Evolutionary conservation across 495 filamentous ascomycete species (phyloP), one percentile per base, ranked within the genome.

Genomic region (Staphylotrichum longicolle): DNA sequence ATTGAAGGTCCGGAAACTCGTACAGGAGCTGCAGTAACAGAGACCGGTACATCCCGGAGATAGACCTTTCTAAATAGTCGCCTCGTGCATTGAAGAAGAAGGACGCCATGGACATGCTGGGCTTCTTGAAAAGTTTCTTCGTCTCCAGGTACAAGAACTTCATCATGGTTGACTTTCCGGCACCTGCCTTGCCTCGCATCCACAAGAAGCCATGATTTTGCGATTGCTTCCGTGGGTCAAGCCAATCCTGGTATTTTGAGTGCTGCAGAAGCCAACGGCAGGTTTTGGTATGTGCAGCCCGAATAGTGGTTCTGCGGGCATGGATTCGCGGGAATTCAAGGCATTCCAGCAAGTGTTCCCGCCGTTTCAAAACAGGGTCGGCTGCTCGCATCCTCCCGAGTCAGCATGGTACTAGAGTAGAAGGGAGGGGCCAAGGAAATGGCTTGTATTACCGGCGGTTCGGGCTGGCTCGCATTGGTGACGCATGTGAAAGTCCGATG

Each of bases 101-200:
- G 33, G 66, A 66, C 14, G 52, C 41, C 5, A 63, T 54, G 48
- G 54, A 10, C 20, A 44, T 34, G 30, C 41, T 32, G 54, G 4
- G 7, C 1, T 46, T 59, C 54, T 51, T 56, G 46, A 14, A 30
- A 14, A 41, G 8, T 50, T 61, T 58, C 39, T 47, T 48, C 52
- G 44, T 39, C n/a, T 65, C 53, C 12, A 78, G 82, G 32, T 57
- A 45, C 15, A 48, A 35, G n/a, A 62, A 62, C 54, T 66, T 66
- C 61, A 66, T 66, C 35, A 66, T 41, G 11, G 60, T 66, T 10
- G 80, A 83, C 58, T 84, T 84, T 9, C 82, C 81, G 34, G 74
- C 68, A 9, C 79, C 81, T 7, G 81, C 77, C 50, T 83, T 83
- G 7, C 81, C 80, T 59, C 71, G 78, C 32, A 85, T 76, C 81